Conservation (phyloP, 2,329 filamentous ascomycete species). For the Trichoderma guizhouense region DNA sequence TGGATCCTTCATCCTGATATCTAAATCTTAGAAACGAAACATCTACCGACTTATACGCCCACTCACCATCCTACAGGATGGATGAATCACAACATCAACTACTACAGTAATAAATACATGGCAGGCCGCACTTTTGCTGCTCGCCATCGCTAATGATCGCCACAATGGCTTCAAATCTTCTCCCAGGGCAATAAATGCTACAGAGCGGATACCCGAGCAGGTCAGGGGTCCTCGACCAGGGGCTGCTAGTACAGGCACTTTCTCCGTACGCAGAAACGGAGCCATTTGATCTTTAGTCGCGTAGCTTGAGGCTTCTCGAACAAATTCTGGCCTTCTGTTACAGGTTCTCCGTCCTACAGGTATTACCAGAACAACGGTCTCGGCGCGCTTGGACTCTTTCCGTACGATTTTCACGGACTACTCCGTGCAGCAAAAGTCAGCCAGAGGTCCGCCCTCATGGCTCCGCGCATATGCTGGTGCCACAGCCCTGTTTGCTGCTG, state of each 20-base stretch:
- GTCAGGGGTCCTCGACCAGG: slow-evolving; percentile 2
- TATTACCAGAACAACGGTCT: slow-evolving; percentile 1
- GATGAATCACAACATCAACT: background rate
- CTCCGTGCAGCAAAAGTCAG: background rate
- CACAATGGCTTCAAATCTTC: background rate
- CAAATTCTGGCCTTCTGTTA: background rate
- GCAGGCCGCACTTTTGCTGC: background rate
- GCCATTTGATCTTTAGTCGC: background rate
- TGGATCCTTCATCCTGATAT: background rate
- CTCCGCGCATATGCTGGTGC: background rate
- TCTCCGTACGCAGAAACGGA: background rate
- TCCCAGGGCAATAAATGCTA: background rate
- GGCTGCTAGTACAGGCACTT: background rate
- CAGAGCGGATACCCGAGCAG: background rate
- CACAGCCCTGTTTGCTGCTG: background rate
- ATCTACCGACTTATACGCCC: background rate
- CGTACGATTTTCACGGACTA: background rate
- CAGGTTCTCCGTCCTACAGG: background rate
- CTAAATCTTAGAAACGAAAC: background rate
- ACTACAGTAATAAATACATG: background rate
- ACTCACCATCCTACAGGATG: background rate
- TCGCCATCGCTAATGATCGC: slow-evolving; percentile 12
- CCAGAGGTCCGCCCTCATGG: background rate
- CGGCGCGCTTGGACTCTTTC: background rate
- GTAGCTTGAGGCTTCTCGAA: slow-evolving; percentile 9